phyloP scores from a whole-genome alignment of 2,329 filamentous ascomycete genomes.

The Lithohypha guttulata region DNA sequence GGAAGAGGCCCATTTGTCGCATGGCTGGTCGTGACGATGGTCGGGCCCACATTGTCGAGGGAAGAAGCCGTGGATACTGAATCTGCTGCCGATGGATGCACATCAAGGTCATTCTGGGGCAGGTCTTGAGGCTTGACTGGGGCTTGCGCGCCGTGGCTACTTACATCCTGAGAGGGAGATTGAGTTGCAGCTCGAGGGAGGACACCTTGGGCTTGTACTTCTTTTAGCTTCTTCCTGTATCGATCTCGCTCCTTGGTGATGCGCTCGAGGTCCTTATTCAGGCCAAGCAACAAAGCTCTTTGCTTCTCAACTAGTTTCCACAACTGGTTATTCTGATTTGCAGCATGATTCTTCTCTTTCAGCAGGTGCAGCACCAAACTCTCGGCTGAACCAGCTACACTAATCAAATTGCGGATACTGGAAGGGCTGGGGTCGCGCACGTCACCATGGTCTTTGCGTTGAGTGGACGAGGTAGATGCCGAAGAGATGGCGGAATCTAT shows the following conservation, averaged over 20 bases:
- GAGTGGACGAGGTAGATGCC: constrained; percentile 49
- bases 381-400: constrained; percentile 77
- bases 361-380: constrained; percentile 78
- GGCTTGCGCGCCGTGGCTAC: neutral
- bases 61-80: neutral
- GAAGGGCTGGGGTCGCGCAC: constrained; percentile 47
- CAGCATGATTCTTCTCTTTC: constrained; percentile 81
- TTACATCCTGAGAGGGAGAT: neutral
- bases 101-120: neutral
- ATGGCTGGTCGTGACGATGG: constrained; percentile 2
- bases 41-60: constrained; percentile 1
- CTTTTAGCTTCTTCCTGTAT: constrained; percentile 83
- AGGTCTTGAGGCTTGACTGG: constrained; percentile 1
- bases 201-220: constrained; percentile 42
- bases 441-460: constrained; percentile 50
- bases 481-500: constrained; percentile 88
- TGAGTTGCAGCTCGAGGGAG: neutral
- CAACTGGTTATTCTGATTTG: constrained; percentile 81
- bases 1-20: constrained; percentile 3
- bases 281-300: constrained; percentile 77
- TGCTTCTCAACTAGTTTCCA: constrained; percentile 97
- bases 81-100: neutral
- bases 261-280: constrained; percentile 89
- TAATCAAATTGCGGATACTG: constrained; percentile 69
- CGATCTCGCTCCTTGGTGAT: constrained; percentile 89